These are phyloP conservation scores for Colletotrichum gloeosporioides DNA, from an alignment of 2,329 filamentous ascomycete genomes.

Conservation along the genomic window DNA sequence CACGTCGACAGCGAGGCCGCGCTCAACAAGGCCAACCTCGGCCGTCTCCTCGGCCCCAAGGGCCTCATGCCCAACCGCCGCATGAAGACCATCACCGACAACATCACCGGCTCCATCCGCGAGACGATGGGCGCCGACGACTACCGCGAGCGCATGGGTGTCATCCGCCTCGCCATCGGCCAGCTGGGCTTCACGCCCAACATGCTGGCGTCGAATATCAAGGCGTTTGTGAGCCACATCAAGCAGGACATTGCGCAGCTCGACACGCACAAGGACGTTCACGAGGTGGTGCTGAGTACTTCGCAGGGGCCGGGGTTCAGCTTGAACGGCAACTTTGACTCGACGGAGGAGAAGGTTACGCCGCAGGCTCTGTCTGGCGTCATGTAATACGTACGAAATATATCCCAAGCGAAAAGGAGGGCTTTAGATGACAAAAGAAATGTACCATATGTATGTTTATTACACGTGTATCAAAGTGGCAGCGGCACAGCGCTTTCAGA, in stretches of 20 bases:
- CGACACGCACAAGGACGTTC: conserved; percentile 45
- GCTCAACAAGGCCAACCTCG: conserved; percentile 81
- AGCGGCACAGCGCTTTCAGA: conserved; percentile 18
- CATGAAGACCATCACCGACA: conserved; percentile 85
- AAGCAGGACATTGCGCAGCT: conserved; percentile 72
- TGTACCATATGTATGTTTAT: conserved; percentile 44
- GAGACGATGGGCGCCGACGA: conserved; percentile 85
- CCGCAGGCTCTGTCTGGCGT: conserved; percentile 57
- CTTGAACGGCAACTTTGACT: conserved; percentile 79
- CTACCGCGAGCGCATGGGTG: conserved; percentile 85
- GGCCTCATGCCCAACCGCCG: conserved; percentile 93
- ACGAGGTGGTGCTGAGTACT: conserved; percentile 80
- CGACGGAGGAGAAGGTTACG: conserved; percentile 62
- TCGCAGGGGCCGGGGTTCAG: conserved; percentile 88
- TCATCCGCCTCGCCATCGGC: conserved; percentile 88
- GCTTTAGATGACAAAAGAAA: conserved; percentile 14
- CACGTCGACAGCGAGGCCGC: conserved; percentile 79
- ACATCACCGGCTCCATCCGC: conserved; percentile 75
- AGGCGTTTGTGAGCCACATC: conserved; percentile 74
- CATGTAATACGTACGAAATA: conserved; percentile 48
- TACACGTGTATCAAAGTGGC: conserved; percentile 21
- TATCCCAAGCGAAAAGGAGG: not conserved
- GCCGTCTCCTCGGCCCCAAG: conserved; percentile 82
- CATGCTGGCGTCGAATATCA: conserved; percentile 84
- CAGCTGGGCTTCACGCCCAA: conserved; percentile 89